A percentile compares a stretch with the other conserved stretches of the same genome.
Conservation (phyloP, 176 grass and related monocot species). For the Cocos nucifera region DNA sequence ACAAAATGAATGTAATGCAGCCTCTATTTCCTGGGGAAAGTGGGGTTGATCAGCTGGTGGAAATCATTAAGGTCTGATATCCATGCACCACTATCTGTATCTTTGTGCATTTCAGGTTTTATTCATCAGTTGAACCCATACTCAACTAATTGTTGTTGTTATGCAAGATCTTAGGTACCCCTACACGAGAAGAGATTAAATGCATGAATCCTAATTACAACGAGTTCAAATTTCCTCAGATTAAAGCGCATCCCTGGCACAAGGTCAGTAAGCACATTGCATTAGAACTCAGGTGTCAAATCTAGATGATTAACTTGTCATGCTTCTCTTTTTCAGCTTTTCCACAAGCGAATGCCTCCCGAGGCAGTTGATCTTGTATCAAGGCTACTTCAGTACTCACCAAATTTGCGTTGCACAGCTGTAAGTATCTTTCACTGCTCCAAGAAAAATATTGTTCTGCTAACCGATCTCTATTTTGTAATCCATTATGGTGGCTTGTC, state of each 20-base stretch:
- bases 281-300: neutral
- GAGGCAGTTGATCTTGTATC: slow-evolving; percentile 90
- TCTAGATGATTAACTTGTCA: slow-evolving; percentile 4
- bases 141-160: slow-evolving; percentile 1
- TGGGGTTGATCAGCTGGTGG: slow-evolving; percentile 86
- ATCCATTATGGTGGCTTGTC: no score
- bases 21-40: slow-evolving; percentile 94
- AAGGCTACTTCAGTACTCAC: slow-evolving; percentile 88
- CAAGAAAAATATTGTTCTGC: neutral
- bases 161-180: slow-evolving; percentile 82
- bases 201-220: slow-evolving; percentile 96
- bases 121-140: neutral
- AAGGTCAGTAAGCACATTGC: slow-evolving; percentile 33
- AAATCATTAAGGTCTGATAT: slow-evolving; percentile 85
- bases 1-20: slow-evolving; percentile 20
- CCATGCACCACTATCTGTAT: no score
- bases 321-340: slow-evolving; percentile 39
- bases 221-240: slow-evolving; percentile 88
- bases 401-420: slow-evolving; percentile 83
- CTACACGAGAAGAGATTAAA: slow-evolving; percentile 94
- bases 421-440: slow-evolving; percentile 34
- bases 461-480: no score
- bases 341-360: slow-evolving; percentile 75
- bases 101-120: neutral
- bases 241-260: slow-evolving; percentile 98